Evolutionary conservation across 441 rosid species (phyloP), one percentile per base, ranked within the genome.

Genomic region (Pelargonium australe): DNA sequence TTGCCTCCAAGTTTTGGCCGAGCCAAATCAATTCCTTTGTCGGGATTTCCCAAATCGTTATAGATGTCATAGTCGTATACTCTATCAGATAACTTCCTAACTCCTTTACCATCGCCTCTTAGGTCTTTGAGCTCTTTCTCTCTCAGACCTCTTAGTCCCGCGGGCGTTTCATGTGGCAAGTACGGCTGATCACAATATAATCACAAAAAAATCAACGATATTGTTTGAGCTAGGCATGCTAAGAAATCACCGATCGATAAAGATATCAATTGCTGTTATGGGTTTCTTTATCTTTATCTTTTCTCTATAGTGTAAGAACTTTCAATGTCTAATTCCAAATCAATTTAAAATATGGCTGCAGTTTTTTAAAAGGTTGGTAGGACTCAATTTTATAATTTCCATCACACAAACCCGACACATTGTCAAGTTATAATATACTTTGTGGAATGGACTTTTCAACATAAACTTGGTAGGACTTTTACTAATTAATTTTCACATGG

Each of bases 11-110:
- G 85, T 8, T 47, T 64, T 0, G 97, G 98, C 60, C 99, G 84
- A 9, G 78, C 78, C 28, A 81, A 85, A 13, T 85, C 90, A 4
- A 61, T 57, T 0, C 90, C 86, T 66, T 55, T 86, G 78, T 95
- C 99, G 0, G 99, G 98, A 68, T 92, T 95, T 49, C 99, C 99
- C 72, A 95, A 71, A 79, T 95, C 99, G 73, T 95, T 92, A 75
- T 95, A 95, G 17, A 85, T 78, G 68, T 86, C 93, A 28, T 49
- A 95, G 72, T 92, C 98, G 62, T 95, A 95, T 41, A 90, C 65
- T 67, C 97, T 81, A 78, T 95, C 97, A 0, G 95, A 86, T 75
- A 86, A 73, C 78, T 88, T 95, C 28, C 96, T 82, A 1, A 70
- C 92, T 65, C 96, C 96, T 68, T 74, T 71, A 2, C 95, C 89